Percentiles rank a stretch among this genome's conserved stretches.
phyloP scores from a whole-genome alignment of 1,139 yeast genomes.

The Kodamaea alishanica region DNA sequence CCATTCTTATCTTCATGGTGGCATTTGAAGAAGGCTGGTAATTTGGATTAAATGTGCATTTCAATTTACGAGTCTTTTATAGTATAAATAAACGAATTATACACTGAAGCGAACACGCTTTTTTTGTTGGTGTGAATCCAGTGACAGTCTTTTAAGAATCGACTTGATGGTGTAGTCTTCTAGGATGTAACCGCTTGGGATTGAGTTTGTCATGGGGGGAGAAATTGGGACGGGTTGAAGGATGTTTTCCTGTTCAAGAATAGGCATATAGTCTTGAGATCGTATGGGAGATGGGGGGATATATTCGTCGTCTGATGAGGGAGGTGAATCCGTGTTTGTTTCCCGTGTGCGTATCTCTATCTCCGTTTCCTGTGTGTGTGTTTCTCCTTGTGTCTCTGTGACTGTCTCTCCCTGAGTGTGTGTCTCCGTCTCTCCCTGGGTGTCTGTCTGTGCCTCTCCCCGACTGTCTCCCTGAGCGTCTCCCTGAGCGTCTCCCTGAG shows the following conservation, averaged over 20 bases:
- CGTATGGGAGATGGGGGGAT: conserved; percentile 2
- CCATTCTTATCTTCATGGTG: conserved; percentile 68
- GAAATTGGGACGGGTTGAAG: background rate
- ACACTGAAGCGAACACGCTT: conserved; percentile 6
- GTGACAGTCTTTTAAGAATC: background rate
- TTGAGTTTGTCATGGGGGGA: conserved; percentile 2
- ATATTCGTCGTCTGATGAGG: conserved; percentile 4
- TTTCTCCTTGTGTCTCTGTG: no score
- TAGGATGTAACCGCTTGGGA: conserved; percentile 5
- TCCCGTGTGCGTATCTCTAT: background rate
- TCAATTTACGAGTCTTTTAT: conserved; percentile 1
- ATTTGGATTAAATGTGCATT: conserved; percentile 24
- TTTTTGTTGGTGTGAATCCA: background rate
- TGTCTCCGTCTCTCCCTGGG: no score
- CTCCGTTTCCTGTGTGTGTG: no score
- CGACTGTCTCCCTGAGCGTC: background rate
- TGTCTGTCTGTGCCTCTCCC: background rate
- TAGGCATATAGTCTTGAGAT: conserved; percentile 1
- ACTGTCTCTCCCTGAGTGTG: no score
- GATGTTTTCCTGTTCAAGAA: no score
- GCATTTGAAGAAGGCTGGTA: conserved; percentile 76
- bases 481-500: background rate
- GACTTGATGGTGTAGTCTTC: conserved; percentile 5
- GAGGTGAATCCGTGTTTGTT: background rate
- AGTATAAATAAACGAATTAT: conserved; percentile 8